phyloP scores from a whole-genome alignment of 2,329 filamentous ascomycete species.

The Paecilomyces dactylethromorphus region DNA sequence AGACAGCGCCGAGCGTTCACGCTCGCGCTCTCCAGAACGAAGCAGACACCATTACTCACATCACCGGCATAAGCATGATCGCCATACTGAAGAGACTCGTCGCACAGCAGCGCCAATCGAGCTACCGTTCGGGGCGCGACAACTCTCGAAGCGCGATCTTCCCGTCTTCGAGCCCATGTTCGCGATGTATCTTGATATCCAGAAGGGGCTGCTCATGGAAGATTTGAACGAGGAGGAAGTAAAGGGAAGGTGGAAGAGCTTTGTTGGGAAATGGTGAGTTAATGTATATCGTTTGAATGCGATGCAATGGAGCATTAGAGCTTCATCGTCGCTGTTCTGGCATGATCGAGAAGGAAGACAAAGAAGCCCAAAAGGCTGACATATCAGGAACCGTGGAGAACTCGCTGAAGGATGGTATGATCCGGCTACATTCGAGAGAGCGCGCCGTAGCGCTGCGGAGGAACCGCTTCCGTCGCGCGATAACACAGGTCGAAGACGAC shows the following conservation, averaged over 20 bases:
- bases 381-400: conserved; percentile 70
- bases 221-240: conserved; percentile 68
- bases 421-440: conserved; percentile 59
- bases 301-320: not conserved
- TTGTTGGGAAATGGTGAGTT: conserved; percentile 73
- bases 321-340: not conserved
- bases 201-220: conserved; percentile 68
- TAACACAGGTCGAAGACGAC: conserved; percentile 1
- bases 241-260: conserved; percentile 88
- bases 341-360: not conserved
- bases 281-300: no score
- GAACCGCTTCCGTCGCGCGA: conserved; percentile 1
- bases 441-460: conserved; percentile 27
- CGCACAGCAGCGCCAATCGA: conserved; percentile 16
- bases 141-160: conserved; percentile 65
- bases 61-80: conserved; percentile 10
- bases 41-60: conserved; percentile 6
- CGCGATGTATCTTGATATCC: conserved; percentile 77
- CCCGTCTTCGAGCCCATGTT: conserved; percentile 63
- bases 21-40: conserved; percentile 24
- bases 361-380: conserved; percentile 34
- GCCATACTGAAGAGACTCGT: conserved; percentile 2
- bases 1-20: conserved; percentile 23
- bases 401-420: conserved; percentile 92
- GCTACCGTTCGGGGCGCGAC: conserved; percentile 61